Conservation (phyloP, 306 rosid genomes). For the Fragaria nilgerrensis region DNA sequence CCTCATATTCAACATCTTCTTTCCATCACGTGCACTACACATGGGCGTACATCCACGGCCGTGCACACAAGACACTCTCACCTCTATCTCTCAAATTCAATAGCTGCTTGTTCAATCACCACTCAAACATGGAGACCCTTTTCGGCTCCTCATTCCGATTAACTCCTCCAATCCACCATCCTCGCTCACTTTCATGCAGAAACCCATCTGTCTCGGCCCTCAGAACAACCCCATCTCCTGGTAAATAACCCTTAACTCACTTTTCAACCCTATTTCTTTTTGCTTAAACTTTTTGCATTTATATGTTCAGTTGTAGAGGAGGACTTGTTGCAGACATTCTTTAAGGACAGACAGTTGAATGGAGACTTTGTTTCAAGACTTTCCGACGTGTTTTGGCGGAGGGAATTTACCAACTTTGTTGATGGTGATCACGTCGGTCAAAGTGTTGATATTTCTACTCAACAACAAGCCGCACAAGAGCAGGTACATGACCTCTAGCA, state of each 20-base stretch:
- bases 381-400: slow-evolving; percentile 80
- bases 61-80: too few relatives aligned
- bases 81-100: too few relatives aligned
- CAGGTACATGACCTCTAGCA: slow-evolving; percentile 34
- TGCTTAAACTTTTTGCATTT: background rate
- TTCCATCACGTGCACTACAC: too few relatives aligned
- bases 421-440: slow-evolving; percentile 31
- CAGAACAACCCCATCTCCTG: slow-evolving; percentile 41
- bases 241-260: slow-evolving; percentile 19
- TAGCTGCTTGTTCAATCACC: background rate
- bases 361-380: slow-evolving; percentile 76
- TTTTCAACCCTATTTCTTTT: background rate
- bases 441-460: slow-evolving; percentile 30
- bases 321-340: slow-evolving; percentile 68
- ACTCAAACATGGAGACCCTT: slow-evolving; percentile 46
- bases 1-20: too few relatives aligned
- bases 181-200: slow-evolving; percentile 30
- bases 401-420: slow-evolving; percentile 34
- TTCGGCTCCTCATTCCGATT: slow-evolving; percentile 40
- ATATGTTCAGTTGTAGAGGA: slow-evolving; percentile 44
- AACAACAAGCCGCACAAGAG: slow-evolving; percentile 26
- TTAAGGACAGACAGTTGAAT: slow-evolving; percentile 64
- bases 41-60: too few relatives aligned
- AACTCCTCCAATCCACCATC: slow-evolving; percentile 30
- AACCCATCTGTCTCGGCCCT: slow-evolving; percentile 29